A percentile compares a stretch with the other conserved stretches of the same genome.
phyloP scores from a whole-genome alignment of 2,329 filamentous ascomycete species.

The Penicillium concentricum region DNA sequence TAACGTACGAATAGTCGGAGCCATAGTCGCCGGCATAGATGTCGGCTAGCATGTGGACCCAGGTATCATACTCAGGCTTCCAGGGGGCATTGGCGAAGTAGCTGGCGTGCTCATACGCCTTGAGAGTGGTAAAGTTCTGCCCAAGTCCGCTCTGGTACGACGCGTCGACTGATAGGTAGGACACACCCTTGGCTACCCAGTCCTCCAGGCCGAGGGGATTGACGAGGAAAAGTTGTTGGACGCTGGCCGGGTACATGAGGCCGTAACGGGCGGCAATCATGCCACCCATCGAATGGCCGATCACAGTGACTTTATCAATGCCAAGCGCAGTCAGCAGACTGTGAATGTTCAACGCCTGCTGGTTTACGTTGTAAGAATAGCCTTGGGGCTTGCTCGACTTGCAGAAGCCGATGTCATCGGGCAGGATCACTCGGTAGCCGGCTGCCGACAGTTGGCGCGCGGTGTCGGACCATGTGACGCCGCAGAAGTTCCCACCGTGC shows the following conservation, averaged over 20 bases:
- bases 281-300: constrained; percentile 17
- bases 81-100: constrained; percentile 13
- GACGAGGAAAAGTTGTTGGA: constrained; percentile 14
- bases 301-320: constrained; percentile 10
- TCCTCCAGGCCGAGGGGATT: constrained; percentile 15
- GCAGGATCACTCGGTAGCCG: constrained; percentile 16
- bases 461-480: constrained; percentile 15
- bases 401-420: constrained; percentile 19
- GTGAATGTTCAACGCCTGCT: constrained; percentile 15
- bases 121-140: constrained; percentile 13
- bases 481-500: constrained; percentile 15
- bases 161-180: constrained; percentile 8
- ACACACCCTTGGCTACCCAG: constrained; percentile 15
- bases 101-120: constrained; percentile 12
- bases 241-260: constrained; percentile 12
- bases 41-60: constrained; percentile 15
- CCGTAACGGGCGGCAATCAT: constrained; percentile 17
- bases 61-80: constrained; percentile 14
- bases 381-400: constrained; percentile 18
- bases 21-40: constrained; percentile 13
- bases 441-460: constrained; percentile 11
- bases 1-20: constrained; percentile 13
- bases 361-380: constrained; percentile 13
- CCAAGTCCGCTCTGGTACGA: constrained; percentile 7
- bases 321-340: constrained; percentile 12